Conservation (phyloP, 176 grass and related monocot species). For the Saccharum officinarum region DNA sequence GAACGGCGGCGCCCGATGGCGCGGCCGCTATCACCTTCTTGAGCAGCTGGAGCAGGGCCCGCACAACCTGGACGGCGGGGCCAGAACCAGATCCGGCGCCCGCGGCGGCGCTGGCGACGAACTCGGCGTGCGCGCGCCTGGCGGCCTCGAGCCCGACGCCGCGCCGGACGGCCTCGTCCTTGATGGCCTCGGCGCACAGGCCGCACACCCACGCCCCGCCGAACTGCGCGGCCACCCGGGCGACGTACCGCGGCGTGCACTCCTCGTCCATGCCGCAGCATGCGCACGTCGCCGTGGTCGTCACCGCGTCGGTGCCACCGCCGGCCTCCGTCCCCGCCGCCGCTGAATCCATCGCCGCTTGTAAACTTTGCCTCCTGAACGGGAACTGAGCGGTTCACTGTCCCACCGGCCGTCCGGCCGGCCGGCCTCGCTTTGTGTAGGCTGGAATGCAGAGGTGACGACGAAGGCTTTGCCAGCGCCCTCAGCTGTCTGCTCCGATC, state of each 20-base stretch:
- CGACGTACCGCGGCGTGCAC: conserved; percentile 60
- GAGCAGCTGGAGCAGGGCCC: conserved; percentile 51
- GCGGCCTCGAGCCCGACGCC: conserved; percentile 47
- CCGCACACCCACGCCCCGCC: conserved; percentile 70
- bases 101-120: conserved; percentile 27
- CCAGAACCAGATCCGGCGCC: conserved; percentile 4
- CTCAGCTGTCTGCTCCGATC: too few species aligned
- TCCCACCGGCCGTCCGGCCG: too few species aligned
- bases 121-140: conserved; percentile 43
- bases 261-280: conserved; percentile 67
- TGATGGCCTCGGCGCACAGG: conserved; percentile 64
- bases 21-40: conserved; percentile 41
- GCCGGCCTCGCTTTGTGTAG: neutral
- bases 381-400: neutral
- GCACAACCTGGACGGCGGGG: conserved; percentile 30
- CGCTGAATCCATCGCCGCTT: neutral
- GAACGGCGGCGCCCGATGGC: neutral
- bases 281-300: conserved; percentile 40
- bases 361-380: neutral
- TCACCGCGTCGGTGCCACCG: neutral
- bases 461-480: too few species aligned
- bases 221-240: conserved; percentile 49
- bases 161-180: conserved; percentile 52
- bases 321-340: neutral
- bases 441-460: neutral